Evolutionary conservation across 163 green algal species (phyloP).

Genomic region (Chlamydomonas reinhardtii): DNA sequence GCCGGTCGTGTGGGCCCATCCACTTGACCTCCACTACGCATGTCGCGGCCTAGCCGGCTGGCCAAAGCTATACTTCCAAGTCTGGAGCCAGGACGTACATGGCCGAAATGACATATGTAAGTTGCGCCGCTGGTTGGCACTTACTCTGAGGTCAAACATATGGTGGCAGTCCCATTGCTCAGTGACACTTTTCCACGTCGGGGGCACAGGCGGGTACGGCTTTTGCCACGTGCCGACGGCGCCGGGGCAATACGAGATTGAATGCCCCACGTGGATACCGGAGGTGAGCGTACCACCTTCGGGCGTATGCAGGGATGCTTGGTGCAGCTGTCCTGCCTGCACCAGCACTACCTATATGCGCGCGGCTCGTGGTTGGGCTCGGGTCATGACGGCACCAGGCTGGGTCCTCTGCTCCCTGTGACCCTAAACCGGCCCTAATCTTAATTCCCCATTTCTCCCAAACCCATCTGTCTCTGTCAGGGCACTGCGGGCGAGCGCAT

Average conservation of each 20-base stretch:
- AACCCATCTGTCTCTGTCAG: slow-evolving; percentile 23
- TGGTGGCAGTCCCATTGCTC: no score
- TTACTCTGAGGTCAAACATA: no score
- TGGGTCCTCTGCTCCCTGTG: no score
- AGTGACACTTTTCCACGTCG: no score
- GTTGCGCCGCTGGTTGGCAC: slow-evolving; percentile 12
- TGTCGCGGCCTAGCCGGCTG: slow-evolving; percentile 80
- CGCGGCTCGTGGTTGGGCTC: no score
- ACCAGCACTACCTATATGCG: no score
- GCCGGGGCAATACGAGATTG: slow-evolving; percentile 77
- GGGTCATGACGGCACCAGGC: no score
- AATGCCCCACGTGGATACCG: slow-evolving; percentile 81
- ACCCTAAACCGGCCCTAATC: no score
- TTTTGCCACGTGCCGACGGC: slow-evolving; percentile 84
- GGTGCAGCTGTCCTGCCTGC: no score
- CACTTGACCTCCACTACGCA: slow-evolving; percentile 82
- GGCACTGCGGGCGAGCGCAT: slow-evolving; percentile 70
- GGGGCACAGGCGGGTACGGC: slow-evolving; percentile 78
- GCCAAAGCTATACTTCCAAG: slow-evolving; percentile 88
- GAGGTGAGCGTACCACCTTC: slow-evolving; percentile 59
- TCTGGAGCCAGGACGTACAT: slow-evolving; percentile 77
- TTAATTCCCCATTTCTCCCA: no score
- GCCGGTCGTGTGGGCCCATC: slow-evolving; percentile 81
- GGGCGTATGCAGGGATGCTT: no score
- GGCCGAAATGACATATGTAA: slow-evolving; percentile 72